These are phyloP conservation scores for Remersonia thermophila DNA, from an alignment of 2,329 filamentous ascomycete genomes.

Conservation along the genomic window DNA sequence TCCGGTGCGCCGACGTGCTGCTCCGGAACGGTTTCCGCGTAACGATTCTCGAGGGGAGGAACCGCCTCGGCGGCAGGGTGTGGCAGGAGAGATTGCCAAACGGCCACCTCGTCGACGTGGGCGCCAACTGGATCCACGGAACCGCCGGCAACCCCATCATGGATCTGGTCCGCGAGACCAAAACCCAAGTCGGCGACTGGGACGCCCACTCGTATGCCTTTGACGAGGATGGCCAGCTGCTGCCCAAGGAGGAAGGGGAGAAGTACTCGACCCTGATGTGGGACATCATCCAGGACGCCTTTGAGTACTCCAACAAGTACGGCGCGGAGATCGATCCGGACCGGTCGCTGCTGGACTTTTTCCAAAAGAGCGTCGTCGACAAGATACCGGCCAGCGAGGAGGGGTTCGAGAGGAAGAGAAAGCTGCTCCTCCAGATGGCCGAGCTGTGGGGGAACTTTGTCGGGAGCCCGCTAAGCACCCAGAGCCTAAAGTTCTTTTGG, in stretches of 20 bases:
- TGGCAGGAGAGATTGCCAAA: slow-evolving; percentile 37
- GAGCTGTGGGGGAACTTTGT: slow-evolving; percentile 62
- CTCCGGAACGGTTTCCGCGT: slow-evolving; percentile 53
- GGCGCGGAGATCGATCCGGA: slow-evolving; percentile 33
- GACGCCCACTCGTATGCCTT: slow-evolving; percentile 44
- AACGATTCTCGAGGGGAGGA: slow-evolving; percentile 55
- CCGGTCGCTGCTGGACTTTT: slow-evolving; percentile 43
- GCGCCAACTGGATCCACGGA: slow-evolving; percentile 74
- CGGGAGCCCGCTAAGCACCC: slow-evolving; percentile 48
- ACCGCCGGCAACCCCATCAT: slow-evolving; percentile 59
- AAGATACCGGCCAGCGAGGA: slow-evolving; percentile 34
- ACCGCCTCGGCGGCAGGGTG: slow-evolving; percentile 55
- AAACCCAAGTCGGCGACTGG: slow-evolving; percentile 35
- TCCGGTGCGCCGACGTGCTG: slow-evolving; percentile 59
- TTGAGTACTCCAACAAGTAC: slow-evolving; percentile 50
- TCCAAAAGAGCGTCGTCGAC: slow-evolving; percentile 30
- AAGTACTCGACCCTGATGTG: slow-evolving; percentile 45
- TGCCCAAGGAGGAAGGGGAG: slow-evolving; percentile 35
- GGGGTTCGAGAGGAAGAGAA: slow-evolving; percentile 28
- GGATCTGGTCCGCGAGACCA: slow-evolving; percentile 50
- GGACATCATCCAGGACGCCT: slow-evolving; percentile 56
- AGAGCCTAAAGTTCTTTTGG: slow-evolving; percentile 68
- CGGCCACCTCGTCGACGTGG: slow-evolving; percentile 41
- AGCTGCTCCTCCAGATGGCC: slow-evolving; percentile 38
- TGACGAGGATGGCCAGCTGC: slow-evolving; percentile 40